Conservation (phyloP, 306 rosid species). For the Vachellia collinsii region DNA sequence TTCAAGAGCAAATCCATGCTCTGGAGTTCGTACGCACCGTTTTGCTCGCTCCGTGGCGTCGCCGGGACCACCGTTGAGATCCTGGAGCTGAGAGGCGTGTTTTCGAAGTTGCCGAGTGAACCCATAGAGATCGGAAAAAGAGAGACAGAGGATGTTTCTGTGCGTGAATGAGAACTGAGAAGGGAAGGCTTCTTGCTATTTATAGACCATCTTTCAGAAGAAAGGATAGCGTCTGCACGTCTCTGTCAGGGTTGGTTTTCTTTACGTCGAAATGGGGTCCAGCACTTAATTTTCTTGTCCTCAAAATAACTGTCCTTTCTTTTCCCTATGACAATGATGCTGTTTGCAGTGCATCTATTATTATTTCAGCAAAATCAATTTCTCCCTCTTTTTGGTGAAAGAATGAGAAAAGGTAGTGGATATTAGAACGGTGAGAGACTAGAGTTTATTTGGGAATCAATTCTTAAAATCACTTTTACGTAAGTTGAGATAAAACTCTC, state of each 20-base stretch:
- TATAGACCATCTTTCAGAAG: not conserved
- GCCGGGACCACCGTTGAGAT: conserved; percentile 84
- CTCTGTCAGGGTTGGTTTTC: not conserved
- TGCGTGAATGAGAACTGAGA: not conserved
- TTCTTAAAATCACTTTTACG: too few relatives aligned
- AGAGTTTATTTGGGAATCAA: too few relatives aligned
- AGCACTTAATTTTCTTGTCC: not conserved
- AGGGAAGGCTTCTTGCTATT: not conserved
- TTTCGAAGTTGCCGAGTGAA: conserved; percentile 25
- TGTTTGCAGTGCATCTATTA: not conserved
- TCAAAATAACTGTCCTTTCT: not conserved
- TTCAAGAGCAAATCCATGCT: conserved; percentile 71
- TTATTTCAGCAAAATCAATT: not conserved
- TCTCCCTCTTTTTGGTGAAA: not conserved
- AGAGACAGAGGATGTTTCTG: not conserved
- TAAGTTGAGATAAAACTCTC: too few relatives aligned
- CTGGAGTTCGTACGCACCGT: conserved; percentile 42
- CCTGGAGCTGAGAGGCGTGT: conserved; percentile 13
- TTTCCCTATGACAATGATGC: too few relatives aligned
- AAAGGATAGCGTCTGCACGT: not conserved
- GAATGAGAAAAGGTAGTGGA: too few relatives aligned
- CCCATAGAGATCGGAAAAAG: conserved; percentile 30
- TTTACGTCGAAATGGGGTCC: not conserved
- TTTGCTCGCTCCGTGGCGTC: conserved; percentile 39
- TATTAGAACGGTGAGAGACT: too few relatives aligned